Percentiles rank a stretch among this genome's conserved stretches.
Evolutionary conservation across 495 filamentous ascomycete genomes (phyloP).

Genomic region (Penicillium angulare): DNA sequence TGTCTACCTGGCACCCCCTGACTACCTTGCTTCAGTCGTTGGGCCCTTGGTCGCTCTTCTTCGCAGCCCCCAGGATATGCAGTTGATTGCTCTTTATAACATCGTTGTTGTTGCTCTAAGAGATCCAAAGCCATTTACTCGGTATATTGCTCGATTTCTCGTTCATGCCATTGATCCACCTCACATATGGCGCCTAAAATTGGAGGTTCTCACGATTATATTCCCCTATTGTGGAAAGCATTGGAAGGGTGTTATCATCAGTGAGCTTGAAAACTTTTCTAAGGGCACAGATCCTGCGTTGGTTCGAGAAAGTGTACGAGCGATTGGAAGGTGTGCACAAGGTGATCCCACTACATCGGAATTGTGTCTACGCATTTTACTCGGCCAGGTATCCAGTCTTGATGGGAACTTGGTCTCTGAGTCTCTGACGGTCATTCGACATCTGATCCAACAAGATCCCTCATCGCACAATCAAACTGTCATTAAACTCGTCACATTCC

Average conservation of each 20-base stretch:
- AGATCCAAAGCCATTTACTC: constrained; percentile 72
- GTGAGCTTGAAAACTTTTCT: constrained; percentile 90
- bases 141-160: constrained; percentile 83
- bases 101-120: constrained; percentile 83
- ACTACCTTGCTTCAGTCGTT: constrained; percentile 67
- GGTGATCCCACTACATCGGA: constrained; percentile 64
- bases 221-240: constrained; percentile 78
- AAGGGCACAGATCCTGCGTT: constrained; percentile 71
- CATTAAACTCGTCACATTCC: constrained; percentile 83
- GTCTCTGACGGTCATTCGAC: constrained; percentile 86
- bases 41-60: constrained; percentile 85
- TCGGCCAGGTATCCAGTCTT: constrained; percentile 78
- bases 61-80: constrained; percentile 78
- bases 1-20: constrained; percentile 72
- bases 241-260: constrained; percentile 80
- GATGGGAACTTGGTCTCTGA: constrained; percentile 88
- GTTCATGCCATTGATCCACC: constrained; percentile 78
- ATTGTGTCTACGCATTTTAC: constrained; percentile 75
- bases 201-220: constrained; percentile 84
- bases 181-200: constrained; percentile 82
- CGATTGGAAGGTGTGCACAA: constrained; percentile 90
- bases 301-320: constrained; percentile 82
- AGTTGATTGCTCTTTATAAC: constrained; percentile 86
- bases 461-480: constrained; percentile 74
- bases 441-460: constrained; percentile 91